phyloP scores from a whole-genome alignment of 78 protist species.

The Polysphondylium violaceum region DNA sequence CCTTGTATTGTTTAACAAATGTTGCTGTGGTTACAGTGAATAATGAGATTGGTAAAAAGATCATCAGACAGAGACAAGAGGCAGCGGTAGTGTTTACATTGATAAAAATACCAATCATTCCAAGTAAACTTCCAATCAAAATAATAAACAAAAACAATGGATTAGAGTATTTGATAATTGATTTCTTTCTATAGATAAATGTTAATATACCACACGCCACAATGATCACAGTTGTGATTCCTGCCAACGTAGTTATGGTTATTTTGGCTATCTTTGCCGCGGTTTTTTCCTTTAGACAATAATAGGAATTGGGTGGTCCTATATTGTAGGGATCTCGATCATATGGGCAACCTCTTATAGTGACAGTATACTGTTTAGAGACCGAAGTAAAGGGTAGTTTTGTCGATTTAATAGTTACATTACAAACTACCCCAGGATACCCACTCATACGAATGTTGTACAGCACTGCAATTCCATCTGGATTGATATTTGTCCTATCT shows the following conservation, averaged over 20 bases:
- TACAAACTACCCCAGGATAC: background rate
- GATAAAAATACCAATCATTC: background rate
- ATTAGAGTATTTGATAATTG: slow-evolving; percentile 12
- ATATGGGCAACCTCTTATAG: background rate
- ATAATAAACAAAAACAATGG: slow-evolving; percentile 23
- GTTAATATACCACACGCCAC: background rate
- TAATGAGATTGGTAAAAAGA: slow-evolving; percentile 9
- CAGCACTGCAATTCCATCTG: background rate
- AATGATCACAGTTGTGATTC: background rate
- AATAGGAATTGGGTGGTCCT: background rate
- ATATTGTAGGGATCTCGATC: background rate
- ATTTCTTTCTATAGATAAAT: slow-evolving; percentile 6
- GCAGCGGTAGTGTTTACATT: background rate
- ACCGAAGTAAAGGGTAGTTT: background rate
- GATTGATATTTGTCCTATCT: background rate
- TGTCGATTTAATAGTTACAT: background rate
- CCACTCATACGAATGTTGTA: slow-evolving; percentile 34
- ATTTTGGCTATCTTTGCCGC: background rate
- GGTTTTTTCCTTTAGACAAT: background rate
- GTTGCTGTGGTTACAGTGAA: slow-evolving; percentile 9
- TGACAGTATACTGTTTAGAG: background rate
- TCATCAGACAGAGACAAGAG: background rate
- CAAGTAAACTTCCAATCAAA: slow-evolving; percentile 16
- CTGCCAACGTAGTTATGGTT: background rate
- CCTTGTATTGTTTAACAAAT: slow-evolving; percentile 21